These are phyloP conservation scores for Stemphylium vesicarium DNA, from an alignment of 2,329 filamentous ascomycete genomes.

Conservation along the genomic window DNA sequence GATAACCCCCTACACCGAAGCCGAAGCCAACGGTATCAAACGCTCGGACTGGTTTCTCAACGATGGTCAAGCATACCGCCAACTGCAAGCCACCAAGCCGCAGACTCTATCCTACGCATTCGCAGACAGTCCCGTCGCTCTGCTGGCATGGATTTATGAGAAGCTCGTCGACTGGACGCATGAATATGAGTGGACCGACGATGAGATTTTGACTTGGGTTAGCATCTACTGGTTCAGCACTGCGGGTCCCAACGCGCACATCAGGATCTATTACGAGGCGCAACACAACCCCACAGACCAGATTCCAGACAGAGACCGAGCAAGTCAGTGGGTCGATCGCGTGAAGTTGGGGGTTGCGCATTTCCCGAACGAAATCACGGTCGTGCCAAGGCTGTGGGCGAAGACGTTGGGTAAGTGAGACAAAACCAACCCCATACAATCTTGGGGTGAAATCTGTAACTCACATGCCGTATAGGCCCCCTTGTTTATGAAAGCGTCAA, in stretches of 20 bases:
- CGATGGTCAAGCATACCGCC: constrained; percentile 65
- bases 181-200: constrained; percentile 73
- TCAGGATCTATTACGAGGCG: constrained; percentile 76
- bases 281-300: constrained; percentile 49
- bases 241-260: constrained; percentile 70
- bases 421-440: not conserved
- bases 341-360: constrained; percentile 61
- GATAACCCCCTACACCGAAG: constrained; percentile 59
- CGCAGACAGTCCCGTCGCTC: constrained; percentile 70
- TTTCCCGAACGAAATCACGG: constrained; percentile 65
- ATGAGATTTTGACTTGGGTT: constrained; percentile 78
- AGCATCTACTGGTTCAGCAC: constrained; percentile 74
- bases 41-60: constrained; percentile 64
- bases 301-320: constrained; percentile 41
- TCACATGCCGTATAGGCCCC: constrained; percentile 33
- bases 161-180: constrained; percentile 82
- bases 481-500: constrained; percentile 64
- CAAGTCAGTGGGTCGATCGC: constrained; percentile 52
- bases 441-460: not conserved
- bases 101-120: constrained; percentile 75
- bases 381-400: constrained; percentile 63
- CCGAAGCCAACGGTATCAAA: constrained; percentile 60
- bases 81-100: constrained; percentile 70
- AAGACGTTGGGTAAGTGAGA: constrained; percentile 61
- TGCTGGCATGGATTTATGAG: constrained; percentile 81